Evolutionary conservation across 73 alveolate species (phyloP).

Genomic region (Breviolum minutum): DNA sequence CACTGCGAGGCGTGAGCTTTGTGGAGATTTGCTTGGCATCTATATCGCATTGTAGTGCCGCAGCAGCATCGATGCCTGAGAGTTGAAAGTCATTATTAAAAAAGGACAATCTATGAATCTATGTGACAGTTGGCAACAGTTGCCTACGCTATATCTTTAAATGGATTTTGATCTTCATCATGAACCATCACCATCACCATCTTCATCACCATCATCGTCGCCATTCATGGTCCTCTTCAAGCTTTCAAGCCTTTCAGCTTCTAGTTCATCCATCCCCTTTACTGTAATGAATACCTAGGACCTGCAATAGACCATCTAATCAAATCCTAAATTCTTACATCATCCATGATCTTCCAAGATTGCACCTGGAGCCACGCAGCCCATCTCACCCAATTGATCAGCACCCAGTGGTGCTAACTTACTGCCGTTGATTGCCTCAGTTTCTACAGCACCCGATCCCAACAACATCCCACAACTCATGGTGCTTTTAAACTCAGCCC

Average conservation of each 20-base stretch:
- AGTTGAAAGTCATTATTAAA: neutral
- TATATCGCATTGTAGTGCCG: conserved; percentile 24
- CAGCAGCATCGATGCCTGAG: conserved; percentile 54
- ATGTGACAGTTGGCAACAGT: too few species aligned
- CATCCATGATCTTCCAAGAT: neutral
- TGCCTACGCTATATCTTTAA: too few species aligned
- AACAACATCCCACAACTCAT: neutral
- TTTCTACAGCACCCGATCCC: neutral
- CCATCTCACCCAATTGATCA: conserved; percentile 52
- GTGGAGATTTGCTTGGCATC: neutral
- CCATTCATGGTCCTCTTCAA: too few species aligned
- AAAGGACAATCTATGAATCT: too few species aligned
- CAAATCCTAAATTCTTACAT: neutral
- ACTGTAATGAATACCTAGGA: too few species aligned
- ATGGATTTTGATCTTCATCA: too few species aligned
- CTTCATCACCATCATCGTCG: too few species aligned
- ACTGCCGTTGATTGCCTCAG: conserved; percentile 48
- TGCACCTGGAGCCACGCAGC: conserved; percentile 53
- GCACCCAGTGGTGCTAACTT: neutral
- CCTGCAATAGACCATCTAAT: too few species aligned
- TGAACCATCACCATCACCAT: too few species aligned
- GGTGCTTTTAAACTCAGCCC: neutral
- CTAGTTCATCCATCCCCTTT: too few species aligned
- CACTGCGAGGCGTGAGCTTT: neutral
- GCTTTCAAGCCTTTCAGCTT: too few species aligned